phyloP scores from a whole-genome alignment of 345 rosid genomes.

The Aurinia saxatilis region DNA sequence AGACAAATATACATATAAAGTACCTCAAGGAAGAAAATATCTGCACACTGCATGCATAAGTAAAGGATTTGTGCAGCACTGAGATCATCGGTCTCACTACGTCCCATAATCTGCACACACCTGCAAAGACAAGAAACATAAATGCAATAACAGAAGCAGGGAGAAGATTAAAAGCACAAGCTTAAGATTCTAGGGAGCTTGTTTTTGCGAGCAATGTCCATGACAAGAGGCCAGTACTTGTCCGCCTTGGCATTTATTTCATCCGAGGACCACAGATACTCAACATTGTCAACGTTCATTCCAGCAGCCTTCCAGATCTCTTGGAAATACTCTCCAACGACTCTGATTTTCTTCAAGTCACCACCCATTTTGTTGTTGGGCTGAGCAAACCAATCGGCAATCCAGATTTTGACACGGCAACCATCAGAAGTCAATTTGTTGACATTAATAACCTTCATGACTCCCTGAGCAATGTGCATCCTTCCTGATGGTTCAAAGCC shows the following conservation, averaged over 20 bases:
- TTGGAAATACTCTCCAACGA: conserved; percentile 62
- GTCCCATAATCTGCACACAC: conserved; percentile 89
- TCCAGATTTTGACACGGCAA: conserved; percentile 83
- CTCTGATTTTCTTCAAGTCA: conserved; percentile 69
- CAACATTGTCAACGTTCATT: conserved; percentile 60
- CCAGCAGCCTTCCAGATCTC: conserved; percentile 87
- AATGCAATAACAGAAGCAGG: background rate
- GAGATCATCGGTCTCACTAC: conserved; percentile 76
- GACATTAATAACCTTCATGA: conserved; percentile 73
- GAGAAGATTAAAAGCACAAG: background rate
- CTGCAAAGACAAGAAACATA: conserved; percentile 32
- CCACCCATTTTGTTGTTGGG: conserved; percentile 89
- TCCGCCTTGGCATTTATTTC: conserved; percentile 65
- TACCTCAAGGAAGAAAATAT: conserved; percentile 83
- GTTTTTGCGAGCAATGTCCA: conserved; percentile 89
- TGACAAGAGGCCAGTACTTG: conserved; percentile 91
- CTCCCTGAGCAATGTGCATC: conserved; percentile 99
- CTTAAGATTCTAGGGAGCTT: conserved; percentile 75
- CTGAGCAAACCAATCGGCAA: conserved; percentile 98
- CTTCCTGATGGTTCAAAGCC: conserved; percentile 95
- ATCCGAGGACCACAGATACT: conserved; percentile 83
- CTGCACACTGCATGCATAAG: conserved; percentile 97
- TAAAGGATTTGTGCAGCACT: conserved; percentile 78
- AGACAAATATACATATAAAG: background rate
- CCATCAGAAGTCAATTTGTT: conserved; percentile 90